Evolutionary conservation across 306 rosid species (phyloP).

Genomic region (Sesbania bispinosa): DNA sequence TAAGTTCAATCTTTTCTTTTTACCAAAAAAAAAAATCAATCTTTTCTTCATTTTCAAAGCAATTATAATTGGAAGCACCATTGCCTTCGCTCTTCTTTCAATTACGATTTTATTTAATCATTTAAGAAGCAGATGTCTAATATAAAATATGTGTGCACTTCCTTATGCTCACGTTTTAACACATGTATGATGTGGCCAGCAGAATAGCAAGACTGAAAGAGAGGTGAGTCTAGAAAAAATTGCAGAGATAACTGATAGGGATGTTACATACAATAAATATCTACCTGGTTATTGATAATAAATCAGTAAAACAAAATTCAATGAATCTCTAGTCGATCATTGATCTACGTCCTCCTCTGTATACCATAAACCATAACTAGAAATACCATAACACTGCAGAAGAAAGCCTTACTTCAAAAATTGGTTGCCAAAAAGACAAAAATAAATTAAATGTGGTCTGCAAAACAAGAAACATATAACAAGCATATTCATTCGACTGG

Average conservation of each 20-base stretch:
- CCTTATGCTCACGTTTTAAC: too few relatives aligned
- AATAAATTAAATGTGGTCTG: neutral
- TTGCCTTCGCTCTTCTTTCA: too few relatives aligned
- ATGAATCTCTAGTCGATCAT: neutral
- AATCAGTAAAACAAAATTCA: neutral
- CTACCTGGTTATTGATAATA: neutral
- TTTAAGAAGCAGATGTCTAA: too few relatives aligned
- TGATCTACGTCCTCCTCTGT: conserved; percentile 5
- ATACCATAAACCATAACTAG: neutral
- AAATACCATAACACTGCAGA: conserved; percentile 7
- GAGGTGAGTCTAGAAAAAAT: neutral
- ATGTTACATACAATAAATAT: neutral
- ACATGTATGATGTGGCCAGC: too few relatives aligned
- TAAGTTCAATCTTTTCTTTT: too few relatives aligned
- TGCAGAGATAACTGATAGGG: neutral
- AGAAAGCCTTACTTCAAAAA: conserved; percentile 6
- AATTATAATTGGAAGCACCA: too few relatives aligned
- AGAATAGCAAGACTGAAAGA: neutral
- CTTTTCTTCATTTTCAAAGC: too few relatives aligned
- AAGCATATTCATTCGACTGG: conserved; percentile 12
- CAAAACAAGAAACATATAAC: conserved; percentile 6
- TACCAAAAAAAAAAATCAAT: too few relatives aligned
- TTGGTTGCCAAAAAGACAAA: neutral
- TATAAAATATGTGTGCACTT: too few relatives aligned
- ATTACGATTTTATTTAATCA: too few relatives aligned